Evolutionary conservation across 768 basidiomycete species (phyloP), one percentile per base, ranked within the genome.

Genomic region (Mycena pura): DNA sequence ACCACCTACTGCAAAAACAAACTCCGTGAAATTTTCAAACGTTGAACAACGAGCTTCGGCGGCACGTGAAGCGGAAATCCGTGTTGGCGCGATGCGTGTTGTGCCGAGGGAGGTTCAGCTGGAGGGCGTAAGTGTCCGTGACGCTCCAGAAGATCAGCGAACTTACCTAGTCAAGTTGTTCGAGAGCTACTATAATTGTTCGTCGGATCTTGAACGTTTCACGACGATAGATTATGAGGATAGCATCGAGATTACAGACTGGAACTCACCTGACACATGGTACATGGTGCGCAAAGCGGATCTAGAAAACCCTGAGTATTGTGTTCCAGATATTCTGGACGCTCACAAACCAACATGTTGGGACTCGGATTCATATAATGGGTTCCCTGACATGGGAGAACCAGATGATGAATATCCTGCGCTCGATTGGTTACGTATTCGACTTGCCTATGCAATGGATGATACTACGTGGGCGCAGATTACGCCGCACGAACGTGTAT

Each of bases 1-100:
- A 46, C 61, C 55, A 13, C 65, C 65, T 6, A 54, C 50, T 2
- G 11, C 57, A 11, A 56, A 56, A 24, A n/a, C 51, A 2, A 45
- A 40, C 5, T 31, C 65, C 3, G 45, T 64, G 2, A 31, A 38
- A 15, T 32, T 51, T 21, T 13, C 40, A 1, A 17, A 7, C n/a
- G 22, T 45, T 2, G 57, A 60, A 43, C 9, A 1, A 2, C 22
- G 41, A 5, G 57, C 39, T 3, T 21, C 9, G 22, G 57, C 48
- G 1, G 57, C 49, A 11, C 39, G 49, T 11, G 49, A 36, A 10
- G 40, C 57, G 6, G 52, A 60, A n/a, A 14, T 60, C 4, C 25
- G 62, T 1, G 38, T 57, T 0, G 43, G 51, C 8, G 28, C 51
- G 22, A 14, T 47, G 2, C 22, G 50, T 15, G 34, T 60, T 31